Evolutionary conservation across 768 basidiomycete genomes (phyloP).

Genomic region (Boletus rex-veris): DNA sequence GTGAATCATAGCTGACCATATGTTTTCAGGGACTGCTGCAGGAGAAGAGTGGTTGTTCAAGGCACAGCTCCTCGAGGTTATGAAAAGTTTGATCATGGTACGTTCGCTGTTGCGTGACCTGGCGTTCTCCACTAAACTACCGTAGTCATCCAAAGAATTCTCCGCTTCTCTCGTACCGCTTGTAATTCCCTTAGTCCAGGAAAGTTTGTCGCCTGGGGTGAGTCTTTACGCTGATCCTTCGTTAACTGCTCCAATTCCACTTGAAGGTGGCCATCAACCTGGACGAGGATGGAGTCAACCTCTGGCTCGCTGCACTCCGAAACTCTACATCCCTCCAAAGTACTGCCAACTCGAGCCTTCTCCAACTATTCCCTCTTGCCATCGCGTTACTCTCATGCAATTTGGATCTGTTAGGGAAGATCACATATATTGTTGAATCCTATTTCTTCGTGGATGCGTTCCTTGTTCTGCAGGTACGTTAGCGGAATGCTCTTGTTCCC

Average conservation of each 20-base stretch:
- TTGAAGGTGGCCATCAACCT: slow-evolving; percentile 60
- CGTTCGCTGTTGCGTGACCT: slow-evolving; percentile 7
- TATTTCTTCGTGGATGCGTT: slow-evolving; percentile 73
- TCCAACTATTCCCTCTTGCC: slow-evolving; percentile 63
- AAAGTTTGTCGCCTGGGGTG: slow-evolving; percentile 59
- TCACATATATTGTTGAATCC: slow-evolving; percentile 66
- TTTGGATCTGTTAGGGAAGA: slow-evolving; percentile 69
- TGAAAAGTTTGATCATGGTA: slow-evolving; percentile 70
- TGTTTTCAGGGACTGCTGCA: slow-evolving; percentile 57
- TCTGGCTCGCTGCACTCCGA: slow-evolving; percentile 72
- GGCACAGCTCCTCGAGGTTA: slow-evolving; percentile 60
- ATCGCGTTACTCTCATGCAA: slow-evolving; percentile 61
- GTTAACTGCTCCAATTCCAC: neutral
- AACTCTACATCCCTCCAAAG: slow-evolving; percentile 56
- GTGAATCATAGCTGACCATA: slow-evolving; percentile 4
- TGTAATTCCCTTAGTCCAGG: slow-evolving; percentile 61
- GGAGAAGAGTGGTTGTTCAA: slow-evolving; percentile 73
- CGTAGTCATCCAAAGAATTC: slow-evolving; percentile 62
- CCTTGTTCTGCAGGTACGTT: slow-evolving; percentile 58
- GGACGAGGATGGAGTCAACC: slow-evolving; percentile 71
- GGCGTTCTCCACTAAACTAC: neutral
- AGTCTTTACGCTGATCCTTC: slow-evolving; percentile 13
- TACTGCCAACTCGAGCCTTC: slow-evolving; percentile 48
- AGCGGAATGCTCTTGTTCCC: neutral
- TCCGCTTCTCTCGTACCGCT: slow-evolving; percentile 53